Conservation (phyloP, 2,329 filamentous ascomycete genomes). For the Metarhizium album region DNA sequence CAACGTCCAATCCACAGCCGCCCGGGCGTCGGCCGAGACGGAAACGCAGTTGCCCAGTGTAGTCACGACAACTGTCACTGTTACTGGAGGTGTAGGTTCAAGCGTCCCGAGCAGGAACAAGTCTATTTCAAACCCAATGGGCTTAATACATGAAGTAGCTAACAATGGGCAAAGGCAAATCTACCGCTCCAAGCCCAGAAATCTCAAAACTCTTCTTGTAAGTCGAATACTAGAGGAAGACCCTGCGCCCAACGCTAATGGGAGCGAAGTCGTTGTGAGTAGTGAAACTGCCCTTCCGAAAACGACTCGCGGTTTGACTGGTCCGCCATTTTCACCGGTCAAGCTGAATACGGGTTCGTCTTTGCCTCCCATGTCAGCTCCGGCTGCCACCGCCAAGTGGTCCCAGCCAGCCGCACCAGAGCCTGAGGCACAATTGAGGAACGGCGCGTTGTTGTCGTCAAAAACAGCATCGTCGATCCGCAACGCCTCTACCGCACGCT, state of each 20-base stretch:
- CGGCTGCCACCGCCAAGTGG: not conserved
- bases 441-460: not conserved
- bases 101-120: not conserved
- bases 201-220: not conserved
- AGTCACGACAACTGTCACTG: conserved; percentile 7
- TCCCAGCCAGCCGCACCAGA: not conserved
- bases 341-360: conserved; percentile 5
- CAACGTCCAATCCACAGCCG: not conserved
- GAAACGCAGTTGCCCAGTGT: conserved; percentile 4
- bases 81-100: not conserved
- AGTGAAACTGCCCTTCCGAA: conserved; percentile 8
- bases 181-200: not conserved
- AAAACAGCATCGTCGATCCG: not conserved
- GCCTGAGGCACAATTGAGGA: not conserved
- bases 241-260: conserved; percentile 10
- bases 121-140: not conserved
- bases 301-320: too few species aligned
- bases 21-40: conserved; percentile 9
- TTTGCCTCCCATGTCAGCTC: not conserved
- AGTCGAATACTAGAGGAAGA: not conserved
- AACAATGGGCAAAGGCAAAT: too few species aligned
- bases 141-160: not conserved
- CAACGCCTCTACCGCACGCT: not conserved
- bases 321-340: too few species aligned
- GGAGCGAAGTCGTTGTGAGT: conserved; percentile 19